These are phyloP conservation scores for Fraxinus velutina DNA, from an alignment of 305 asterid species.

Conservation along the genomic window DNA sequence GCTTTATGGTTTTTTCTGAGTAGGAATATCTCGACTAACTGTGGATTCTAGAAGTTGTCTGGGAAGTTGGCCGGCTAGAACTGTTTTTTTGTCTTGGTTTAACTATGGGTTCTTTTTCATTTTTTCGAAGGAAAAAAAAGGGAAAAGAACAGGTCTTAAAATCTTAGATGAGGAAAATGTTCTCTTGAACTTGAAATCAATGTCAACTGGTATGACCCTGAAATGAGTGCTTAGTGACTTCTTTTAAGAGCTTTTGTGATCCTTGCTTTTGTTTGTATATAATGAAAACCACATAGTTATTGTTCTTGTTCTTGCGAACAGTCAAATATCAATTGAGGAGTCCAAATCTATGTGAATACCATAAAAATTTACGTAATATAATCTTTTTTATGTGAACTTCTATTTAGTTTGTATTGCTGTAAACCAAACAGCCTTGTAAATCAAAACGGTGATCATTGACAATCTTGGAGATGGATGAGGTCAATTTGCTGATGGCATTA, in stretches of 20 bases:
- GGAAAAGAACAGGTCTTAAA: neutral
- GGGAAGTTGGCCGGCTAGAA: neutral
- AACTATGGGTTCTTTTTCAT: neutral
- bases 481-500: slow-evolving; percentile 1
- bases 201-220: neutral
- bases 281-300: neutral
- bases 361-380: neutral
- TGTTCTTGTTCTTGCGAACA: neutral
- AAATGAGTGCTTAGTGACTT: neutral
- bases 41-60: neutral
- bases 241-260: neutral
- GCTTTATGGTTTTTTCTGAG: neutral
- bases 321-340: neutral
- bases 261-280: neutral
- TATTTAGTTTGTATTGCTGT: neutral
- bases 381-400: neutral
- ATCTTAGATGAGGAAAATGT: neutral
- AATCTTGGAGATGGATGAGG: neutral
- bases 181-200: neutral
- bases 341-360: neutral
- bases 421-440: neutral
- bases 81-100: neutral
- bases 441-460: neutral
- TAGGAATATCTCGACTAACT: neutral
- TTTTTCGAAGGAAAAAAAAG: neutral